These are phyloP conservation scores for Brettanomyces sp. DNA, from an alignment of 805 yeast genomes.

Conservation along the genomic window DNA sequence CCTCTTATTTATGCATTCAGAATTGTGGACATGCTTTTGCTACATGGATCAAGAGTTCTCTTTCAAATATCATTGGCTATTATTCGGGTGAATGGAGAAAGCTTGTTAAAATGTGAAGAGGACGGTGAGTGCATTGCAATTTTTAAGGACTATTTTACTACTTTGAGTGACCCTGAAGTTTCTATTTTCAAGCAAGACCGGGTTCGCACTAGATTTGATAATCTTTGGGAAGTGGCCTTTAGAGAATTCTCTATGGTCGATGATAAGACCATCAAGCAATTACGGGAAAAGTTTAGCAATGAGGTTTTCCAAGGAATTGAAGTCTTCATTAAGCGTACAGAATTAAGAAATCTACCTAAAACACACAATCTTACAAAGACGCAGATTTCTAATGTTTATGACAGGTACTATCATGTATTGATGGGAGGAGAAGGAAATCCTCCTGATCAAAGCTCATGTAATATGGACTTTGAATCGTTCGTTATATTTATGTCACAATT, in stretches of 20 bases:
- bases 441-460: slow-evolving; percentile 54
- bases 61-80: slow-evolving; percentile 93
- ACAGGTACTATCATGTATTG: slow-evolving; percentile 70
- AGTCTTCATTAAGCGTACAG: slow-evolving; percentile 84
- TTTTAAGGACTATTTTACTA: slow-evolving; percentile 70
- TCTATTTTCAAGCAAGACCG: slow-evolving; percentile 55
- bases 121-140: slow-evolving; percentile 88
- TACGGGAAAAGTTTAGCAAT: slow-evolving; percentile 62
- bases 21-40: slow-evolving; percentile 80
- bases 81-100: slow-evolving; percentile 82
- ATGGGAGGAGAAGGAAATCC: slow-evolving; percentile 49
- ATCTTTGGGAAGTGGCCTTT: slow-evolving; percentile 82
- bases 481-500: slow-evolving; percentile 66
- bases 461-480: slow-evolving; percentile 69
- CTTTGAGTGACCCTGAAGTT: slow-evolving; percentile 70
- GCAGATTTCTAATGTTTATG: slow-evolving; percentile 67
- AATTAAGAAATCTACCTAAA: slow-evolving; percentile 76
- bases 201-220: slow-evolving; percentile 77
- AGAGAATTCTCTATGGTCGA: slow-evolving; percentile 78
- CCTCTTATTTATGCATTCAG: slow-evolving; percentile 90
- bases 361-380: slow-evolving; percentile 49
- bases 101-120: slow-evolving; percentile 67
- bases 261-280: slow-evolving; percentile 61
- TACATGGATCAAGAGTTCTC: slow-evolving; percentile 80
- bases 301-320: slow-evolving; percentile 81